These are phyloP conservation scores for Groenewaldozyma auringiensis DNA, from an alignment of 1,139 yeast genomes.

Conservation along the genomic window DNA sequence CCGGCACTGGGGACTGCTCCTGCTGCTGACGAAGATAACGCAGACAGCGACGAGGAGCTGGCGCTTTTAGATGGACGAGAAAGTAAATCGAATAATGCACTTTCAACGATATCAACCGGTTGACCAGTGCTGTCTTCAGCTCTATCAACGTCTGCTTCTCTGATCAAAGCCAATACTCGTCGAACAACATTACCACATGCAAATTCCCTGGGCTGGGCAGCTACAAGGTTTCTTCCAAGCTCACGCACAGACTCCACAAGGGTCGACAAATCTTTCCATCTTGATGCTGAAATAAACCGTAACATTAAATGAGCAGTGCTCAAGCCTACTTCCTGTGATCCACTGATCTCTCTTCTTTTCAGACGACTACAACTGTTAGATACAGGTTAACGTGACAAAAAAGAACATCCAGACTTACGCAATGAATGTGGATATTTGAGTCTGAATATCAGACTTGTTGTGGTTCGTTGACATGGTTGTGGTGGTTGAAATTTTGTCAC, in stretches of 20 bases:
- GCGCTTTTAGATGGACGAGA: conserved; percentile 37
- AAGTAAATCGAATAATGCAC: conserved; percentile 69
- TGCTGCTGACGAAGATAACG: conserved; percentile 15
- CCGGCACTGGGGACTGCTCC: conserved; percentile 3
- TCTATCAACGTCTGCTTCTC: conserved; percentile 63
- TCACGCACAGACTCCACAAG: conserved; percentile 60
- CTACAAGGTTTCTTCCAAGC: conserved; percentile 33
- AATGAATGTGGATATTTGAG: conserved; percentile 18
- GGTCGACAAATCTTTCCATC: conserved; percentile 76
- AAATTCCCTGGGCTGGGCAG: conserved; percentile 52
- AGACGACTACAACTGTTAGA: conserved; percentile 26
- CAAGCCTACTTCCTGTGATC: conserved; percentile 72
- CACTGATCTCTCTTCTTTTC: conserved; percentile 66
- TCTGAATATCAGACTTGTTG: conserved; percentile 17
- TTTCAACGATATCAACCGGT: conserved; percentile 5
- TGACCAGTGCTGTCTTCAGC: conserved; percentile 6
- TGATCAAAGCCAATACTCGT: conserved; percentile 75
- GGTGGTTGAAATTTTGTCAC: neutral
- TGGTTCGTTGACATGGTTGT: conserved; percentile 10
- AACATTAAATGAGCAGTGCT: conserved; percentile 81
- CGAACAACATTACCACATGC: conserved; percentile 88
- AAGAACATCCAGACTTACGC: conserved; percentile 12
- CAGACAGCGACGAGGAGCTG: conserved; percentile 11
- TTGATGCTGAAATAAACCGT: conserved; percentile 81
- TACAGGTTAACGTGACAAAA: neutral